Percentiles rank a stretch among this genome's conserved stretches.
phyloP scores from a whole-genome alignment of 2,329 filamentous ascomycete species.

The Fusarium sp. region DNA sequence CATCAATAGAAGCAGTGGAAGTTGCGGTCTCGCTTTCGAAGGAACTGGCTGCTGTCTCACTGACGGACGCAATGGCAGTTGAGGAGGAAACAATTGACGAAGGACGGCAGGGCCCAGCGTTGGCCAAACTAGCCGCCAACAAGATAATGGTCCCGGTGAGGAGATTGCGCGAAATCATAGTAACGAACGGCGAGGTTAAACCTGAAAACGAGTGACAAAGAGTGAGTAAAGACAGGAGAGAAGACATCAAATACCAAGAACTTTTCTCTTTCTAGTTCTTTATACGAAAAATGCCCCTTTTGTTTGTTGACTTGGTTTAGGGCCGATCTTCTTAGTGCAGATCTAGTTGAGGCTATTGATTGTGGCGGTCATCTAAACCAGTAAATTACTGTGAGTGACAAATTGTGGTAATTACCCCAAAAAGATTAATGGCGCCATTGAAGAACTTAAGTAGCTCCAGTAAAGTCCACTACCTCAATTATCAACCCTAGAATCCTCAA shows the following conservation, averaged over 20 bases:
- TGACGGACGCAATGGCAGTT: background rate
- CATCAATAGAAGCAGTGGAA: background rate
- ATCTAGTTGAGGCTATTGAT: background rate
- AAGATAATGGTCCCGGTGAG: background rate
- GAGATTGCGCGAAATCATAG: background rate
- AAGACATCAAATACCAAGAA: background rate
- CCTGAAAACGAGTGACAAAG: background rate
- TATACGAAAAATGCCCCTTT: background rate
- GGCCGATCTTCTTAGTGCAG: background rate
- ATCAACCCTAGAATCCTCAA: too few species aligned
- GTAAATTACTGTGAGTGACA: accelerated
- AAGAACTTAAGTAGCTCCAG: too few species aligned
- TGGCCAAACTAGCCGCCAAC: accelerated
- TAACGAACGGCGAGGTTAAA: background rate
- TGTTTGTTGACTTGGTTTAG: background rate
- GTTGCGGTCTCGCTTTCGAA: background rate
- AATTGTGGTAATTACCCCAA: background rate
- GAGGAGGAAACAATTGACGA: accelerated
- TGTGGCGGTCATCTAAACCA: background rate
- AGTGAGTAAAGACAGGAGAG: background rate
- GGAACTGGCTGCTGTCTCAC: background rate
- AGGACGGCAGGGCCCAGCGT: background rate
- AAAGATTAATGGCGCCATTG: background rate
- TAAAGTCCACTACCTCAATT: too few species aligned
- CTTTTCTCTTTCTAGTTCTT: too few species aligned